These are phyloP conservation scores for Eimeria maxima DNA, from an alignment of 169 alveolate genomes.

Conservation along the genomic window DNA sequence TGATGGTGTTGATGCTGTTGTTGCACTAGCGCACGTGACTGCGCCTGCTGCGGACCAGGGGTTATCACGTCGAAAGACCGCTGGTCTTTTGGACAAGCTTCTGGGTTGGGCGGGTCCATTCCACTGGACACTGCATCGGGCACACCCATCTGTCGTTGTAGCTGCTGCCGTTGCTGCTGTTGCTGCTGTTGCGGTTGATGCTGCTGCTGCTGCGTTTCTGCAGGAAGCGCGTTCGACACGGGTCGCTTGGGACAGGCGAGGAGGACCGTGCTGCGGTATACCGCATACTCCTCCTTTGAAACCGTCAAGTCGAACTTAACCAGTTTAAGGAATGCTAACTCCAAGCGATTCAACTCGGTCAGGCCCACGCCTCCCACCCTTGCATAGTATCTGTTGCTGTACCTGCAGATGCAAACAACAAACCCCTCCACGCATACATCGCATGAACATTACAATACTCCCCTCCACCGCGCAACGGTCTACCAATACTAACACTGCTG, in stretches of 20 bases:
- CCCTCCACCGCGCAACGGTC: not conserved
- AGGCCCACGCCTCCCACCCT: constrained; percentile 96
- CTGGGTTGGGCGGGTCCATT: not conserved
- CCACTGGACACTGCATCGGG: not conserved
- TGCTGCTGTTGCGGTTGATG: constrained; percentile 43
- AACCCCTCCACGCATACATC: not conserved
- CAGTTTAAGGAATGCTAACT: constrained; percentile 92
- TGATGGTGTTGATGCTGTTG: constrained; percentile 33
- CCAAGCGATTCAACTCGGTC: constrained; percentile 94
- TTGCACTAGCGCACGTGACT: constrained; percentile 22
- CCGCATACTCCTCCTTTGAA: constrained; percentile 91
- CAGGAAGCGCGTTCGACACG: constrained; percentile 5
- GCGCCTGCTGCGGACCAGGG: constrained; percentile 22
- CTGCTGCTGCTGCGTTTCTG: constrained; percentile 50
- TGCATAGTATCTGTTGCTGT: constrained; percentile 94
- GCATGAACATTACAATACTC: not conserved
- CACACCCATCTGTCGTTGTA: constrained; percentile 41
- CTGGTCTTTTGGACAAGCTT: not conserved
- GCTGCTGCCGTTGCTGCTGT: constrained; percentile 58
- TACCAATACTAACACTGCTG: not conserved
- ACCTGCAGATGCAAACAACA: constrained; percentile 67
- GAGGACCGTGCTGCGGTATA: constrained; percentile 90
- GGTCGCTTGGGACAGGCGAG: constrained; percentile 84
- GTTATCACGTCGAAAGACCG: not conserved
- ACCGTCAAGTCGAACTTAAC: constrained; percentile 93